Percentiles rank a stretch among this genome's conserved stretches.
phyloP scores from a whole-genome alignment of 768 basidiomycete genomes.

The Auricularia sp. region DNA sequence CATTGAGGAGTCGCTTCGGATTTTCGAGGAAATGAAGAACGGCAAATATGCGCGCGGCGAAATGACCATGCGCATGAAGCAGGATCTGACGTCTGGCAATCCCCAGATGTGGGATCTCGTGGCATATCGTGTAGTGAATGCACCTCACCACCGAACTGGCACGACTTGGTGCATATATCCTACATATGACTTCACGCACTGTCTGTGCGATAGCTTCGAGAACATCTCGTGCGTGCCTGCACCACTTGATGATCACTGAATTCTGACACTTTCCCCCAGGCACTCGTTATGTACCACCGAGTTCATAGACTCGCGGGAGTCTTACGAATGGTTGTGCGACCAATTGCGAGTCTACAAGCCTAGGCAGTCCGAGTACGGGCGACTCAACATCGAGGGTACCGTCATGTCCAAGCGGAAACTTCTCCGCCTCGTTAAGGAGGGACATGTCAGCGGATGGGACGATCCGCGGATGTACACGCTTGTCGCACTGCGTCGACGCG shows the following conservation, averaged over 20 bases:
- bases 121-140: constrained; percentile 85
- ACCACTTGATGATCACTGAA: not conserved
- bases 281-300: constrained; percentile 96
- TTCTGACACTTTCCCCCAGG: constrained; percentile 30
- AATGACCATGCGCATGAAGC: constrained; percentile 94
- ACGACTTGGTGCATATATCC: constrained; percentile 96
- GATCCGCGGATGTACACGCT: constrained; percentile 96
- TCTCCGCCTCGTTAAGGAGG: constrained; percentile 71
- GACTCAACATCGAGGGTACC: constrained; percentile 86
- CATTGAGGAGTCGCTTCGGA: constrained; percentile 71
- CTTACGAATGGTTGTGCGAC: constrained; percentile 99
- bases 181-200: constrained; percentile 98
- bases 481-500: constrained; percentile 88
- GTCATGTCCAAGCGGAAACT: constrained; percentile 97
- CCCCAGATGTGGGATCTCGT: constrained; percentile 99
- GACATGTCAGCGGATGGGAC: constrained; percentile 87
- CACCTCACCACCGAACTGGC: constrained; percentile 86
- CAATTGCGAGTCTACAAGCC: constrained; percentile 96
- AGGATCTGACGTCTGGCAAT: constrained; percentile 83
- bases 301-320: constrained; percentile 90
- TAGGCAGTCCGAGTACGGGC: constrained; percentile 91
- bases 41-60: constrained; percentile 87
- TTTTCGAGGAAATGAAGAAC: constrained; percentile 87
- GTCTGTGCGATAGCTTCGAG: constrained; percentile 95
- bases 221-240: constrained; percentile 80